Conservation (phyloP, 805 yeast species). For the Grigorovia transvaalensis region DNA sequence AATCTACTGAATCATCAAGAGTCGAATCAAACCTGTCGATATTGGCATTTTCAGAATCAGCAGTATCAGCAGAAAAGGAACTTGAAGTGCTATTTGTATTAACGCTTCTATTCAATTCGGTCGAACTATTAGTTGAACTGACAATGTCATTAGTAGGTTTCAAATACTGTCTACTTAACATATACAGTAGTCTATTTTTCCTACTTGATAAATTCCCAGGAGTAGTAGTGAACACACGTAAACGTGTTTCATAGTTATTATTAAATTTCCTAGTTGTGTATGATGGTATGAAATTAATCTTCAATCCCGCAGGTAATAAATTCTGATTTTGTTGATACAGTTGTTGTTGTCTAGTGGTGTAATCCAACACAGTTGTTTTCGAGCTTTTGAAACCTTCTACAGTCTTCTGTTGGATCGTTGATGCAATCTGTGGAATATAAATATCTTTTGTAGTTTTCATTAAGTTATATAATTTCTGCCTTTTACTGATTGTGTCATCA, state of each 20-base stretch:
- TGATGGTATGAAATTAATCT: constrained; percentile 50
- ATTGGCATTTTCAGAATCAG: not conserved
- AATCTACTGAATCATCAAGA: not conserved
- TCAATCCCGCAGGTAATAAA: constrained; percentile 41
- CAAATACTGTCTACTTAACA: constrained; percentile 51
- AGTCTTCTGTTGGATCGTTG: constrained; percentile 40
- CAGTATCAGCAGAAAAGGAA: not conserved
- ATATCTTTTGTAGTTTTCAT: constrained; percentile 47
- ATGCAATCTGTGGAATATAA: constrained; percentile 43
- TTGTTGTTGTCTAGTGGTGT: not conserved
- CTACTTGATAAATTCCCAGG: constrained; percentile 58
- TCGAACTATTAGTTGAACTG: not conserved
- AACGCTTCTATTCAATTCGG: not conserved
- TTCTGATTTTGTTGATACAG: not conserved
- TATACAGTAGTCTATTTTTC: constrained; percentile 57
- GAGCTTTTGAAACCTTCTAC: constrained; percentile 7
- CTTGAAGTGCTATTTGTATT: too few species aligned
- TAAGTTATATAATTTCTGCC: constrained; percentile 40
- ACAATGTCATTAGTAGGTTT: constrained; percentile 6
- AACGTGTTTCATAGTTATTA: constrained; percentile 40
- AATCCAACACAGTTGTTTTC: not conserved
- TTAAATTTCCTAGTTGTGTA: constrained; percentile 32
- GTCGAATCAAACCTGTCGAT: not conserved
- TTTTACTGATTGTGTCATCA: constrained; percentile 18
- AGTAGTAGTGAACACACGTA: constrained; percentile 60